Percentiles rank a stretch among this genome's conserved stretches.
Conservation (phyloP, 345 rosid species). For the Sonneratia alba region DNA sequence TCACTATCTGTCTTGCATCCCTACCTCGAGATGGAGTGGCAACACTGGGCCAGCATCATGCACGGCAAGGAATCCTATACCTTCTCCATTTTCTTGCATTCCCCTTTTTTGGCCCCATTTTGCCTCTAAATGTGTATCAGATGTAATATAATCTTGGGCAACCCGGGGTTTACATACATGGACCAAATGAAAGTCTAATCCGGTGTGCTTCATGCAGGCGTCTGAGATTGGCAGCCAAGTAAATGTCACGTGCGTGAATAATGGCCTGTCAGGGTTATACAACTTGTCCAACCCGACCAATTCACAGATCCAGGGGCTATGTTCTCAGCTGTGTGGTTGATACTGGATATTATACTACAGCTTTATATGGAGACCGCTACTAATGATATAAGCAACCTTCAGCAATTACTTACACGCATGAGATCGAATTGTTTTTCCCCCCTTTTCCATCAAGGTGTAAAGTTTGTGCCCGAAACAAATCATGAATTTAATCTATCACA, state of each 20-base stretch:
- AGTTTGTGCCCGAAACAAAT: too few species aligned
- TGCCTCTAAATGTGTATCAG: background rate
- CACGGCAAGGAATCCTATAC: constrained; percentile 33
- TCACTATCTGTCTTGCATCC: constrained; percentile 84
- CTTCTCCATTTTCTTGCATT: background rate
- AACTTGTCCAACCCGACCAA: constrained; percentile 26
- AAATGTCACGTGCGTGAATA: constrained; percentile 61
- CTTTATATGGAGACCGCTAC: background rate
- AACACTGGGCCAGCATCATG: constrained; percentile 49
- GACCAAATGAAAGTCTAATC: background rate
- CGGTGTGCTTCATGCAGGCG: constrained; percentile 28
- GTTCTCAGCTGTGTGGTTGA: constrained; percentile 42
- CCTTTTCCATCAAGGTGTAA: background rate
- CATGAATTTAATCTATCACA: too few species aligned
- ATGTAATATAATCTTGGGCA: background rate
- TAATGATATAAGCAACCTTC: background rate
- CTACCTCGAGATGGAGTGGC: constrained; percentile 88
- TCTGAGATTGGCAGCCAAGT: constrained; percentile 50
- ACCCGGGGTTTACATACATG: background rate
- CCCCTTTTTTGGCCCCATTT: background rate
- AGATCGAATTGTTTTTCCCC: background rate
- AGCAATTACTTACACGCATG: background rate
- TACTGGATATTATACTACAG: background rate
- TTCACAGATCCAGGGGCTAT: constrained; percentile 46
- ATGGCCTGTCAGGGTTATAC: constrained; percentile 39